Conservation (phyloP, 495 filamentous ascomycete genomes). For the Corynascus novoguineensis region DNA sequence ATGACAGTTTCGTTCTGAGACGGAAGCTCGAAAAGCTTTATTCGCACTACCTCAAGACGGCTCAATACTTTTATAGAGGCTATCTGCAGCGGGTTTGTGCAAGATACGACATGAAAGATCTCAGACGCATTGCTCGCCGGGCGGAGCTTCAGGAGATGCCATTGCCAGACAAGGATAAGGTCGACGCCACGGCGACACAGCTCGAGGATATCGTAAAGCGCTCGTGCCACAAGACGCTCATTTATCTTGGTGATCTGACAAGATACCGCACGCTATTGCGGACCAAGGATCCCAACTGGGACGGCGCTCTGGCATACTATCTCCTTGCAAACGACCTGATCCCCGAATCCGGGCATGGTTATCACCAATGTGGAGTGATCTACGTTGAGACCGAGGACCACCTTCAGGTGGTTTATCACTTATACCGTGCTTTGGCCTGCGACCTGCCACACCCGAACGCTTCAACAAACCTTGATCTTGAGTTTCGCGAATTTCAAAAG, state of each 20-base stretch:
- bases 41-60: conserved; percentile 74
- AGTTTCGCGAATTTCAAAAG: conserved; percentile 61
- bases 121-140: conserved; percentile 63
- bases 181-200: conserved; percentile 40
- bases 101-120: conserved; percentile 65
- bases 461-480: conserved; percentile 66
- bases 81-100: conserved; percentile 75
- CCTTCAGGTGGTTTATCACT: conserved; percentile 77
- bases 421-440: conserved; percentile 74
- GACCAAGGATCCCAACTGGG: conserved; percentile 67
- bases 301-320: conserved; percentile 79
- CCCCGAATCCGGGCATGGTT: conserved; percentile 70
- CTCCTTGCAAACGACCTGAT: conserved; percentile 70
- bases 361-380: conserved; percentile 87
- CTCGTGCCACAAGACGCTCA: conserved; percentile 78
- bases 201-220: conserved; percentile 54
- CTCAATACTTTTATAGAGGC: conserved; percentile 78
- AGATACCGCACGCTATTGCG: conserved; percentile 60
- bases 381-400: conserved; percentile 69
- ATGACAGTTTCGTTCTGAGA: conserved; percentile 63
- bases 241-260: conserved; percentile 84
- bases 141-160: conserved; percentile 53
- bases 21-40: conserved; percentile 79
- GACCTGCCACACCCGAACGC: conserved; percentile 68
- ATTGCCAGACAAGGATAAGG: conserved; percentile 32